Evolutionary conservation across 805 yeast species (phyloP).

Genomic region (Pichia gijzeniarum): DNA sequence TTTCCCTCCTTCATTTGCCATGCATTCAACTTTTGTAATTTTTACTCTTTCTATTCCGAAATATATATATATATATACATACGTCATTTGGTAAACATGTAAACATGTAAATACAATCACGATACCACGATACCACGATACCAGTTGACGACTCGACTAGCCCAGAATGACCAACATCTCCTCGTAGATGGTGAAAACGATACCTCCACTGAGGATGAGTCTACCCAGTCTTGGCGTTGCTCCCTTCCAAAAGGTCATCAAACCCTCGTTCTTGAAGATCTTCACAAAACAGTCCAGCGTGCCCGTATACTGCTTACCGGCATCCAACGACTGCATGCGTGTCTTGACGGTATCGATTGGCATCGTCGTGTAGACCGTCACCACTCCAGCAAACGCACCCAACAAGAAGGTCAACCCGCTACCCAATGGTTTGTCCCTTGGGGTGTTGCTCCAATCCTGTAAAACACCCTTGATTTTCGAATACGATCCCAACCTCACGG

Average conservation of each 20-base stretch:
- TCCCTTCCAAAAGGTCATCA: slow-evolving; percentile 93
- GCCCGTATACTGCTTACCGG: slow-evolving; percentile 60
- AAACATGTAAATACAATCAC: no score
- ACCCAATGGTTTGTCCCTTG: slow-evolving; percentile 67
- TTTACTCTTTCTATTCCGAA: no score
- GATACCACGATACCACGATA: no score
- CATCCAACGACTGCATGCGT: slow-evolving; percentile 90
- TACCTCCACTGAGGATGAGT: slow-evolving; percentile 89
- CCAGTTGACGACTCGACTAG: slow-evolving; percentile 20
- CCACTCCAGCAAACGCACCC: slow-evolving; percentile 85
- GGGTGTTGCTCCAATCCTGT: slow-evolving; percentile 61
- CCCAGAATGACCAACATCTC: slow-evolving; percentile 64
- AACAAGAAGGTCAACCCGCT: slow-evolving; percentile 77
- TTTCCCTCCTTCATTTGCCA: not conserved
- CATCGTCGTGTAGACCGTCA: slow-evolving; percentile 91
- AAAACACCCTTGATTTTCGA: slow-evolving; percentile 76
- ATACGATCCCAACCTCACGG: slow-evolving; percentile 90
- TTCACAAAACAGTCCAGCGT: slow-evolving; percentile 77
- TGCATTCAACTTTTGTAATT: no score
- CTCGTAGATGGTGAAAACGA: slow-evolving; percentile 93
- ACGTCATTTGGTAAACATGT: no score
- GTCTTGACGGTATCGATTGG: slow-evolving; percentile 95
- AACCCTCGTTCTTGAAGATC: slow-evolving; percentile 82
- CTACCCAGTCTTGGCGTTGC: slow-evolving; percentile 96
- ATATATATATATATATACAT: no score